phyloP scores from a whole-genome alignment of 2,329 filamentous ascomycete genomes.

The Hypoxylon sp. region DNA sequence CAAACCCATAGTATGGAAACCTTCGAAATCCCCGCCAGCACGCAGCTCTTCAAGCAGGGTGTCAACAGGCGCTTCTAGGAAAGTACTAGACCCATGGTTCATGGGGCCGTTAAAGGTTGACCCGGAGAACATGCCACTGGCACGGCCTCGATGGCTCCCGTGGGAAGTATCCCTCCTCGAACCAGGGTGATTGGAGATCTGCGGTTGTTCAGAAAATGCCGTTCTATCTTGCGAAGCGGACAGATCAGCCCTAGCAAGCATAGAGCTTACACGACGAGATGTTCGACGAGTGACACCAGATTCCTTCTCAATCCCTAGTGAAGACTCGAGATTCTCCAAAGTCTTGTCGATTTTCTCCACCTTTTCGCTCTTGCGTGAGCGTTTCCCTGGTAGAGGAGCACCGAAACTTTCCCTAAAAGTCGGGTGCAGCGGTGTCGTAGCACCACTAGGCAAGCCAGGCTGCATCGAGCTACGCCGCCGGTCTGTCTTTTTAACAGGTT shows the following conservation, averaged over 20 bases:
- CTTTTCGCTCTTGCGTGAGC: conserved; percentile 61
- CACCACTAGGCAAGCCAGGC: conserved; percentile 74
- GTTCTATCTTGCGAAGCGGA: conserved; percentile 84
- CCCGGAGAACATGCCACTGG: conserved; percentile 60
- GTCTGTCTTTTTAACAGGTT: conserved; percentile 57
- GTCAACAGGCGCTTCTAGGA: conserved; percentile 74
- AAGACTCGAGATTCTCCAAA: conserved; percentile 70
- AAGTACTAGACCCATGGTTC: conserved; percentile 50
- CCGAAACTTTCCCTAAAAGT: conserved; percentile 82
- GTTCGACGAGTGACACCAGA: conserved; percentile 64
- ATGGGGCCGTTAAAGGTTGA: conserved; percentile 50
- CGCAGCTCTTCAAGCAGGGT: conserved; percentile 73
- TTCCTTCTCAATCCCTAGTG: conserved; percentile 73
- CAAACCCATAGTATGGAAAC: conserved; percentile 75
- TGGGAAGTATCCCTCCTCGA: conserved; percentile 77
- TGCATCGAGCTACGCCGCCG: conserved; percentile 71
- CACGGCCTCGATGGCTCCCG: conserved; percentile 70
- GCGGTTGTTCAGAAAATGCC: conserved; percentile 75
- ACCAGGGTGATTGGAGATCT: conserved; percentile 51
- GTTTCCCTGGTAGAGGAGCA: conserved; percentile 62
- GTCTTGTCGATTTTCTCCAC: conserved; percentile 56
- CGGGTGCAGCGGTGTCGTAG: conserved; percentile 77
- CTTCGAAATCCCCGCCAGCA: conserved; percentile 69
- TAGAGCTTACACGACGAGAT: conserved; percentile 86
- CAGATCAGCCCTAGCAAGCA: conserved; percentile 86